Percentiles rank a stretch among this genome's conserved stretches.
Conservation (phyloP, 306 rosid genomes). For the Luffa aegyptiaca region DNA sequence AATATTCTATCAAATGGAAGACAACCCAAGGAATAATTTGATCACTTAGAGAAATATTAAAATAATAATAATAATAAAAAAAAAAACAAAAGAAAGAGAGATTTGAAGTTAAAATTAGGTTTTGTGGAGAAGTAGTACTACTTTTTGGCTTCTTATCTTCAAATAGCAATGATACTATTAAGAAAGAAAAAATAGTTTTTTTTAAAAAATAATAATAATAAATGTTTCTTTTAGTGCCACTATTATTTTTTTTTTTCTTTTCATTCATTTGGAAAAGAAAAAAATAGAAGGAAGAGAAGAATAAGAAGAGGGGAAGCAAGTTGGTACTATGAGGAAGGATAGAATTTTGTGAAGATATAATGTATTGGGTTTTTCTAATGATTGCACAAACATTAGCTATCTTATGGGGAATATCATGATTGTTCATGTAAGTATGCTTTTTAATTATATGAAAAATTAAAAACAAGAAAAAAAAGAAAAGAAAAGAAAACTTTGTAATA, state of each 20-base stretch:
- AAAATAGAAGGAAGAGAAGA: background rate
- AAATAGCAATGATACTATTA: background rate
- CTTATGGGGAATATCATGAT: background rate
- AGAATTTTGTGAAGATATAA: background rate
- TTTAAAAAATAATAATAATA: too few relatives aligned
- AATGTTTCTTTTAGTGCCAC: background rate
- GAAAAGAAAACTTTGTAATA: background rate
- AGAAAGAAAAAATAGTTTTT: background rate
- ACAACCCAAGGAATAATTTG: conserved; percentile 2
- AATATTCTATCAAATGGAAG: conserved; percentile 10
- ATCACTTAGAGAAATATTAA: background rate
- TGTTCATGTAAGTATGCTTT: background rate
- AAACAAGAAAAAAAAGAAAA: too few relatives aligned
- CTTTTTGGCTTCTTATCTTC: background rate
- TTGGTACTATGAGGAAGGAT: background rate
- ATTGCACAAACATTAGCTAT: background rate
- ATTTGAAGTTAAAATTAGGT: conserved; percentile 5
- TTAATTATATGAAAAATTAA: too few relatives aligned
- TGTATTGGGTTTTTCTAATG: conserved; percentile 5
- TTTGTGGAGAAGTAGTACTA: background rate
- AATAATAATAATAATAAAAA: background rate
- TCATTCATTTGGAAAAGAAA: background rate
- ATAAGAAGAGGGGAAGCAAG: background rate
- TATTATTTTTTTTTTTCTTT: background rate
- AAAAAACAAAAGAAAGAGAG: background rate